These are phyloP conservation scores for Epichloe sibirici DNA, from an alignment of 2,329 filamentous ascomycete genomes.

Conservation along the genomic window DNA sequence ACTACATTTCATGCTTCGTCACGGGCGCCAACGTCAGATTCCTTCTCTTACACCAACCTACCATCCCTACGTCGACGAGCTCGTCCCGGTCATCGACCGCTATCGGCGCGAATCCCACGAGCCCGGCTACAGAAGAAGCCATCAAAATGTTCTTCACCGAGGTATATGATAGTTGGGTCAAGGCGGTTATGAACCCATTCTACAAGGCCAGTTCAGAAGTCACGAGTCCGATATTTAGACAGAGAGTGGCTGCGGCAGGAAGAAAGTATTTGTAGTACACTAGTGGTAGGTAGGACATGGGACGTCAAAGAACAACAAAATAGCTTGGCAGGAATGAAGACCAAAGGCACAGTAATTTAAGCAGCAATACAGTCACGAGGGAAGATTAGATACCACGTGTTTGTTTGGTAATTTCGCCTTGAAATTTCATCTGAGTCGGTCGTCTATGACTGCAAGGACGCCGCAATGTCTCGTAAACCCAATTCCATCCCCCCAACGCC, in stretches of 20 bases:
- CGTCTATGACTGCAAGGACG: conserved; percentile 19
- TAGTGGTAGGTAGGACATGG: not conserved
- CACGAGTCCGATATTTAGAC: conserved; percentile 73
- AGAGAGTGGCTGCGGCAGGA: conserved; percentile 72
- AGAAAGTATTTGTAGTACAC: conserved; percentile 67
- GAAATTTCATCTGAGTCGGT: conserved; percentile 12
- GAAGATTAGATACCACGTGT: not conserved
- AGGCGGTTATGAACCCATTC: conserved; percentile 95
- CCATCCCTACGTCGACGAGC: conserved; percentile 26
- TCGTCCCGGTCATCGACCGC: conserved; percentile 50
- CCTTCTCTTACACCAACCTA: conserved; percentile 80
- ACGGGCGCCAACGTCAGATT: conserved; percentile 90
- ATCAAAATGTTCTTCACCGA: conserved; percentile 90
- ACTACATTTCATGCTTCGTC: conserved; percentile 88
- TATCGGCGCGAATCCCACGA: conserved; percentile 73
- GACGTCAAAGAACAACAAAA: not conserved
- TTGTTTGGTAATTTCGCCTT: not conserved
- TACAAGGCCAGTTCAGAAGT: conserved; percentile 79
- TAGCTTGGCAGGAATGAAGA: not conserved
- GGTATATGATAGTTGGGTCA: conserved; percentile 93
- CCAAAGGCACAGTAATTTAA: not conserved
- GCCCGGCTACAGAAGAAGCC: conserved; percentile 86
- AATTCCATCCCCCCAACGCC: conserved; percentile 5
- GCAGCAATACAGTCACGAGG: conserved; percentile 13
- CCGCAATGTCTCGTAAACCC: conserved; percentile 13